These are phyloP conservation scores for Globisporangium ultimum DNA, from an alignment of 352 stramenopile genomes.

Conservation along the genomic window DNA sequence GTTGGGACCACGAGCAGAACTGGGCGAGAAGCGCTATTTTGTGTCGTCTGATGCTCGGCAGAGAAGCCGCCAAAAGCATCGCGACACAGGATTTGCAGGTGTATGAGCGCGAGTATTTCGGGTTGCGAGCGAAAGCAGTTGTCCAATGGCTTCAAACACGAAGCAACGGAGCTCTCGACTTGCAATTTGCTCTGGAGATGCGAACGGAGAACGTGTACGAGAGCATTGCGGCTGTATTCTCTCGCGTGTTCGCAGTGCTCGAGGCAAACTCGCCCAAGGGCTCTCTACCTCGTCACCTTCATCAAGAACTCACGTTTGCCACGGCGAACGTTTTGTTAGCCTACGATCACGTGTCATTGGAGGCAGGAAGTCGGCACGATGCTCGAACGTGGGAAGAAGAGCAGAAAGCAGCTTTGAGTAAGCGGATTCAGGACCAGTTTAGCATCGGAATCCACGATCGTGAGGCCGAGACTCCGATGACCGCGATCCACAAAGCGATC, in stretches of 20 bases:
- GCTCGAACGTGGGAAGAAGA: conserved; percentile 33
- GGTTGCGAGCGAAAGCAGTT: conserved; percentile 50
- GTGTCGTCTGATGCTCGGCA: conserved; percentile 14
- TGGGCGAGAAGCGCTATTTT: conserved; percentile 46
- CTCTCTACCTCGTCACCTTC: conserved; percentile 2
- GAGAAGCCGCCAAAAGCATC: background rate
- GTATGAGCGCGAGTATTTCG: conserved; percentile 30
- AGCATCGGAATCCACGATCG: conserved; percentile 6
- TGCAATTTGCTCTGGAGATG: conserved; percentile 22
- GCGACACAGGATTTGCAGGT: conserved; percentile 14
- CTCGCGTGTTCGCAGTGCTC: background rate
- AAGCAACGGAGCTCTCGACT: conserved; percentile 1
- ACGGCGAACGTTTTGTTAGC: conserved; percentile 36
- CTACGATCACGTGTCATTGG: conserved; percentile 9
- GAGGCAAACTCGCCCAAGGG: background rate
- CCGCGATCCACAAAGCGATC: too few relatives aligned
- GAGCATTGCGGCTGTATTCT: conserved; percentile 23
- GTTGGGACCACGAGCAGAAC: conserved; percentile 22
- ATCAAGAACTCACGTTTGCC: conserved; percentile 28
- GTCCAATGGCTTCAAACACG: conserved; percentile 24
- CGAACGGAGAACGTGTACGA: conserved; percentile 22
- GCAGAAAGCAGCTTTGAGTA: conserved; percentile 27
- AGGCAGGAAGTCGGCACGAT: background rate
- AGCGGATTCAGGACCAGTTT: conserved; percentile 39
- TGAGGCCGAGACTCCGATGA: background rate